Percentiles rank a stretch among this genome's conserved stretches.
Conservation (phyloP, 2,329 filamentous ascomycete genomes). For the Fusarium sp. region DNA sequence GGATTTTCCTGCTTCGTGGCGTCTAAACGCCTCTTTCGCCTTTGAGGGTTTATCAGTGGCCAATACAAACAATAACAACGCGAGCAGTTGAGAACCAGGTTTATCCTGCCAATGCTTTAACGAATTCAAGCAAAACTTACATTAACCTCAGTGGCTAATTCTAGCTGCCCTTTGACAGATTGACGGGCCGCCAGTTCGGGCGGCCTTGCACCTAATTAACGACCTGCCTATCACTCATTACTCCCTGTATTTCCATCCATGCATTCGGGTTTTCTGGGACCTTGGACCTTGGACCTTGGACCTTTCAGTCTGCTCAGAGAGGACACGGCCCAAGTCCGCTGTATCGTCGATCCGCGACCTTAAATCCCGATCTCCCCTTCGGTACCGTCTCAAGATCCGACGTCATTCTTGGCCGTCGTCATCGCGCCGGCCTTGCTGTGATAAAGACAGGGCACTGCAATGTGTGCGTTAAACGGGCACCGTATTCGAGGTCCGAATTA, state of each 20-base stretch:
- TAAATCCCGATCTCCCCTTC: constrained; percentile 44
- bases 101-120: constrained; percentile 17
- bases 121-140: constrained; percentile 21
- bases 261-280: constrained; percentile 16
- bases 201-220: not conserved
- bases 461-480: constrained; percentile 15
- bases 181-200: constrained; percentile 2
- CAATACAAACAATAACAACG: constrained; percentile 8
- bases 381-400: constrained; percentile 37
- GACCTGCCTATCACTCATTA: not conserved
- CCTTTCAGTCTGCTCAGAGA: constrained; percentile 3
- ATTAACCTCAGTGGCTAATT: constrained; percentile 16
- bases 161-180: constrained; percentile 7
- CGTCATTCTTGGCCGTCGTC: constrained; percentile 45
- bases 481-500: constrained; percentile 1
- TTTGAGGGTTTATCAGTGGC: constrained; percentile 9
- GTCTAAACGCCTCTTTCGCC: constrained; percentile 14
- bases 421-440: constrained; percentile 24
- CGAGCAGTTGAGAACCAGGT: constrained; percentile 16
- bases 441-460: constrained; percentile 25
- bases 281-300: not conserved
- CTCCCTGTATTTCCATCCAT: constrained; percentile 11
- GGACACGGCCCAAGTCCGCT: constrained; percentile 21
- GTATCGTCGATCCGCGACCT: constrained; percentile 47
- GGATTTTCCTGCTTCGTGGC: constrained; percentile 38